Base-by-base conservation (phyloP, 2,329 filamentous ascomycete species). In the Botryosphaeria dothidea region DNA sequence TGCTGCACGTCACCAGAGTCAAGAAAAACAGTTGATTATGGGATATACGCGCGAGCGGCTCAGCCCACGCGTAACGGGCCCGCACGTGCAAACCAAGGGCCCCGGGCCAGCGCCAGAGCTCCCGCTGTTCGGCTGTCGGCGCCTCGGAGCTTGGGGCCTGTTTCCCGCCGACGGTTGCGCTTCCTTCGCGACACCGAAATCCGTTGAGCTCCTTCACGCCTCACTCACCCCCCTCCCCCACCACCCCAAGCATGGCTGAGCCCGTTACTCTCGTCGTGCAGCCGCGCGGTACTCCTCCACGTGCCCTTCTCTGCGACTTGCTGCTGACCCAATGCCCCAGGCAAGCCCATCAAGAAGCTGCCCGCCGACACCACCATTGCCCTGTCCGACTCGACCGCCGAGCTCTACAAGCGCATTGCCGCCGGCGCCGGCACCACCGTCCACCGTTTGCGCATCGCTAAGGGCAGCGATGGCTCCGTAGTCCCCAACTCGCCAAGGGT, bases 381-480 rank as follows among this genome's bases (percentile, higher is more conserved):
- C 64, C 74, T 82, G 61, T 78, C 83, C 71, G 83, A 82, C 63
- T 81, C 82, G 36, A 79, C 81, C 23, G 78, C 82, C 58, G 82
- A 88, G 66, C 80, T 90, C 62, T 89, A 90, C 75, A 76, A 79
- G 61, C 78, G 81, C 62, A 79, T 90, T 58, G 84, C 87, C 31
- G 76, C 79, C 62, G 78, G 82, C 63, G 82, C 86, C 36, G 80
- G 81, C 13, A 83, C 83, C 71, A 85, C 85, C 4, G 76, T 86
- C 46, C 83, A 90, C 71, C 85, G 87, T 27, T 74, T 90, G 66
- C 83, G 87, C 65, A 81, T 90, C 68, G 90, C 88, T 49, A 89
- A 88, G 72, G 86, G 83, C 67, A 86, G 83, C 68, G 87, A 89
- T 79, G 85, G 86, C 56, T 82, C 80, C 45, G 74, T 84, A 46